A percentile compares a stretch with the other conserved stretches of the same genome.
phyloP scores from a whole-genome alignment of 371 early-diverging fungal genomes.

The Mucor saturninus region DNA sequence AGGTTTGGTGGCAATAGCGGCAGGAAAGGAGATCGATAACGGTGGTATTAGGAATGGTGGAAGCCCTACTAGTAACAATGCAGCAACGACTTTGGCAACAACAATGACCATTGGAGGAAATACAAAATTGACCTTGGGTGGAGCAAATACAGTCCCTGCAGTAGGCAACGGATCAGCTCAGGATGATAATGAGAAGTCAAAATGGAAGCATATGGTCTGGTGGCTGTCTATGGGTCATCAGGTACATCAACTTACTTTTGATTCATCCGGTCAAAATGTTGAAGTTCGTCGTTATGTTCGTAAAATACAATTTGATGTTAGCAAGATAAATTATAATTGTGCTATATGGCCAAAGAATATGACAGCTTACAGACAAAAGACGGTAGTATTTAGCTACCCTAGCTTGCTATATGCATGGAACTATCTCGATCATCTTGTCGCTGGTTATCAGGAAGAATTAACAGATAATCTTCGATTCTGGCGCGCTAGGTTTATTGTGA shows the following conservation, averaged over 20 bases:
- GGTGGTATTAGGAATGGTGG: constrained; percentile 10
- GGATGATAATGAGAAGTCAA: constrained; percentile 31
- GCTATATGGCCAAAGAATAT: constrained; percentile 87
- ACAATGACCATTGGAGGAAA: constrained; percentile 15
- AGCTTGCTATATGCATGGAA: constrained; percentile 91
- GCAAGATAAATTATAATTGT: constrained; percentile 74
- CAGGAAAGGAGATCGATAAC: constrained; percentile 15
- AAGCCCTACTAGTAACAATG: constrained; percentile 14
- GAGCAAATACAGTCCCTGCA: constrained; percentile 5
- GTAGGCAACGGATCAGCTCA: constrained; percentile 12
- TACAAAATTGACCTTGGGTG: constrained; percentile 10
- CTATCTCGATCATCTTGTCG: constrained; percentile 84
- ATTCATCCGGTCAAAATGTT: constrained; percentile 74
- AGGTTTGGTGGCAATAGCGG: not conserved
- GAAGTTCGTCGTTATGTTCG: constrained; percentile 91
- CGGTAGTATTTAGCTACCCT: constrained; percentile 77
- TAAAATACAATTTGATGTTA: constrained; percentile 62
- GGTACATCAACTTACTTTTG: constrained; percentile 78
- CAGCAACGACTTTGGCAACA: constrained; percentile 9
- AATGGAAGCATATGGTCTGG: constrained; percentile 59
- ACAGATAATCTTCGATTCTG: constrained; percentile 83
- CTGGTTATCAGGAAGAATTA: constrained; percentile 86
- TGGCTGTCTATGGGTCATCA: constrained; percentile 87
- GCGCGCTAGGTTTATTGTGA: constrained; percentile 89
- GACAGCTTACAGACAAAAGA: constrained; percentile 60